These are phyloP conservation scores for Zasmidium cellare DNA, from an alignment of 2,329 filamentous ascomycete genomes.

Conservation along the genomic window DNA sequence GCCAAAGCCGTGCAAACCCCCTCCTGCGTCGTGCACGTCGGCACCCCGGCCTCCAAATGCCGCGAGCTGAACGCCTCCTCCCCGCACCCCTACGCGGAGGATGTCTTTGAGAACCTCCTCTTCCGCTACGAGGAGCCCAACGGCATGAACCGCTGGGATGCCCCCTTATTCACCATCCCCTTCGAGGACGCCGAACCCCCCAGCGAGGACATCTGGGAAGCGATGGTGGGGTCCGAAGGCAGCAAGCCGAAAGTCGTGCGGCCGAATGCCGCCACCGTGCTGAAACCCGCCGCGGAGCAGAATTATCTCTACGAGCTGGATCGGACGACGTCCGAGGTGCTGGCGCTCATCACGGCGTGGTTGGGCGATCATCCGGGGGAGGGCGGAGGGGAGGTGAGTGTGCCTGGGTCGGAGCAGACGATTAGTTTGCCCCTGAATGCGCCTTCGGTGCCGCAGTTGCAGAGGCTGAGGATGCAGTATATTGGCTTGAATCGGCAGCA, in stretches of 20 bases:
- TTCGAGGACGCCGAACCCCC: conserved; percentile 72
- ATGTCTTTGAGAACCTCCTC: conserved; percentile 75
- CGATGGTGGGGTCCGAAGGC: conserved; percentile 62
- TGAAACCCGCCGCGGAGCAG: conserved; percentile 60
- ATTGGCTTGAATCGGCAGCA: conserved; percentile 72
- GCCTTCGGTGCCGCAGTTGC: conserved; percentile 68
- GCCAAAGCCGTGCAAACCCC: conserved; percentile 76
- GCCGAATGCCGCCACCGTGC: conserved; percentile 74
- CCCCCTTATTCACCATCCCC: conserved; percentile 75
- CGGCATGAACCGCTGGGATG: conserved; percentile 81
- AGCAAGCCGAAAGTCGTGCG: conserved; percentile 65
- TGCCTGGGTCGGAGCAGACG: conserved; percentile 54
- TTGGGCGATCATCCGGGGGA: conserved; percentile 65
- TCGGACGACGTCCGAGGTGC: conserved; percentile 73
- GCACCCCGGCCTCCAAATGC: conserved; percentile 57
- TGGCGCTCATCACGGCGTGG: conserved; percentile 68
- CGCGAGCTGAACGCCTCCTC: conserved; percentile 65
- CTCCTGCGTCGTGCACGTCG: conserved; percentile 69
- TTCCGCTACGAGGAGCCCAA: conserved; percentile 87
- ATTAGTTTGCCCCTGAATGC: conserved; percentile 69
- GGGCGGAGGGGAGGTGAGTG: conserved; percentile 58
- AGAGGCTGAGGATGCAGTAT: conserved; percentile 75
- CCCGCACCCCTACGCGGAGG: conserved; percentile 58
- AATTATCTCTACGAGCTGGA: conserved; percentile 82
- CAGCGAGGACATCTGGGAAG: conserved; percentile 73